Conservation (phyloP, 345 rosid species). For the Hibiscus tridactylites region DNA sequence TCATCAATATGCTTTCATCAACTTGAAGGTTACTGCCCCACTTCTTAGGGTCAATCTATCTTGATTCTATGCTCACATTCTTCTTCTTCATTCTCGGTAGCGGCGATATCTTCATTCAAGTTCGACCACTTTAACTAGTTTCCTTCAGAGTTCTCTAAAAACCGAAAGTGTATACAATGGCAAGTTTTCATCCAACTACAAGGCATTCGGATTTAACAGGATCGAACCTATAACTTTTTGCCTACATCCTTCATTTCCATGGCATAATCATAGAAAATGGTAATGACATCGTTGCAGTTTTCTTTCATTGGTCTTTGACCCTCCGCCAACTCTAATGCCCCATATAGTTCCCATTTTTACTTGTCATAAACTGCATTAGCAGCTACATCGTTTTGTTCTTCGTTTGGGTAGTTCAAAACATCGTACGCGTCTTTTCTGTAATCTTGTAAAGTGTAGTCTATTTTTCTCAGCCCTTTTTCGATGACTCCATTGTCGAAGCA, state of each 20-base stretch:
- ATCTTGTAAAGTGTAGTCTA: slow-evolving; percentile 25
- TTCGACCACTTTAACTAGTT: no score
- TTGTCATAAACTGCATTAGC: slow-evolving; percentile 24
- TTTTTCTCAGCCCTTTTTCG: slow-evolving; percentile 6
- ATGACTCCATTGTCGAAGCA: slow-evolving; percentile 27
- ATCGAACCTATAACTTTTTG: slow-evolving; percentile 46
- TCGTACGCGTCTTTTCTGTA: slow-evolving; percentile 46
- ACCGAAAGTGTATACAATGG: slow-evolving; percentile 26
- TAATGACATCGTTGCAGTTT: slow-evolving; percentile 38
- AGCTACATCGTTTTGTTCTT: slow-evolving; percentile 8
- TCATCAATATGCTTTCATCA: no score
- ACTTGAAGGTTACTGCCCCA: no score
- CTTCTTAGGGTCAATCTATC: no score
- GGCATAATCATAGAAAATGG: slow-evolving; percentile 46
- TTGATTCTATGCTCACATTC: no score
- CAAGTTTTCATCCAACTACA: slow-evolving; percentile 11
- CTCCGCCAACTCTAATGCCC: slow-evolving; percentile 33
- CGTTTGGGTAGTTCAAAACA: slow-evolving; percentile 10
- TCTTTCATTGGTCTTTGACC: slow-evolving; percentile 35
- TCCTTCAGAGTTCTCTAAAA: slow-evolving; percentile 28
- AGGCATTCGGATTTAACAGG: slow-evolving; percentile 28
- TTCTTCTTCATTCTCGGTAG: no score
- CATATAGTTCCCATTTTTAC: slow-evolving; percentile 50
- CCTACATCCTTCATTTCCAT: background rate
- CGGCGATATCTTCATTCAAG: no score